These are phyloP conservation scores for Pseudocercospora cruenta DNA, from an alignment of 2,329 filamentous ascomycete genomes.

Conservation along the genomic window DNA sequence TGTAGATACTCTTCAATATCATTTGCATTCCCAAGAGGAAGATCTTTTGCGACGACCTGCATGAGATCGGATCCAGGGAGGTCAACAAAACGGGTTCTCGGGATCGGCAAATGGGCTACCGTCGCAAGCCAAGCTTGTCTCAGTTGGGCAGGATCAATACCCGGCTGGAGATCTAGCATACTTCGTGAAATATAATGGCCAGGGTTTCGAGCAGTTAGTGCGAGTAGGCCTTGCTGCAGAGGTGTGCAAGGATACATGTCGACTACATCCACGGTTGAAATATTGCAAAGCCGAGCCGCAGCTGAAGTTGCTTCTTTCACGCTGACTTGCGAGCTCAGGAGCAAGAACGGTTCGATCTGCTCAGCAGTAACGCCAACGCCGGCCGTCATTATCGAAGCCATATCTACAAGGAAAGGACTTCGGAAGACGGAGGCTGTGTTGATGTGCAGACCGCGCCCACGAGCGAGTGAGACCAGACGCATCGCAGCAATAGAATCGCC, in stretches of 20 bases:
- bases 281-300: constrained; percentile 15
- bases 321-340: background rate
- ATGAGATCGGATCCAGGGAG: constrained; percentile 13
- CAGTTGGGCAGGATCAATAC: constrained; percentile 40
- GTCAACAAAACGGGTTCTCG: constrained; percentile 12
- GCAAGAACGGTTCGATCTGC: constrained; percentile 5
- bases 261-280: constrained; percentile 39
- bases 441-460: constrained; percentile 1
- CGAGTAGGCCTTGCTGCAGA: constrained; percentile 46
- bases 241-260: constrained; percentile 54
- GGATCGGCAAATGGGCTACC: background rate
- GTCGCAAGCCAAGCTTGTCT: constrained; percentile 35
- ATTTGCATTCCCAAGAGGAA: constrained; percentile 36
- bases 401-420: constrained; percentile 5
- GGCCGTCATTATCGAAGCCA: constrained; percentile 2
- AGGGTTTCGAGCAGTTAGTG: constrained; percentile 55
- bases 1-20: constrained; percentile 41
- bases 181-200: constrained; percentile 57
- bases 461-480: background rate
- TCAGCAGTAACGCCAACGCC: background rate
- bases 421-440: constrained; percentile 6
- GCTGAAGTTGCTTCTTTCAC: background rate
- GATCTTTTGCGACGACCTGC: constrained; percentile 35
- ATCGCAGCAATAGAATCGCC: constrained; percentile 29
- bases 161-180: constrained; percentile 9